Percentiles rank a stretch among this genome's conserved stretches.
Conservation (phyloP, 352 stramenopile genomes). For the Pythium oligandrum region DNA sequence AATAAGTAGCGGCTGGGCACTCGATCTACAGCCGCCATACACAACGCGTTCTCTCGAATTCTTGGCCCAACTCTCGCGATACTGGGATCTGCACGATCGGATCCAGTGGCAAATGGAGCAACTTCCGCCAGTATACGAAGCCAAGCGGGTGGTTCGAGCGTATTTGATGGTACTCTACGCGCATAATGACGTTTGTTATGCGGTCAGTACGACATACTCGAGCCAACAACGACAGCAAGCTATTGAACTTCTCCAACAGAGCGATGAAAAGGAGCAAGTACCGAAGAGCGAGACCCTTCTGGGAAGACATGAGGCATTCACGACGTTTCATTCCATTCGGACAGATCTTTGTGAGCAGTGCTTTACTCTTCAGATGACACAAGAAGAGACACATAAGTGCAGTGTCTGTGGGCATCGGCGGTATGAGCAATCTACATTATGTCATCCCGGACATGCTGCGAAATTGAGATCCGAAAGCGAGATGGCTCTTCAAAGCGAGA, state of each 20-base stretch:
- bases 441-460: no score
- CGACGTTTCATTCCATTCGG: slow-evolving; percentile 38
- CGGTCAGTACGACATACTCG: slow-evolving; percentile 23
- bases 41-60: slow-evolving; percentile 25
- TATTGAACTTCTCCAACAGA: slow-evolving; percentile 16
- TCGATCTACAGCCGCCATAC: slow-evolving; percentile 32
- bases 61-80: slow-evolving; percentile 26
- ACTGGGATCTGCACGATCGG: slow-evolving; percentile 23
- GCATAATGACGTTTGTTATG: slow-evolving; percentile 22
- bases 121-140: slow-evolving; percentile 28
- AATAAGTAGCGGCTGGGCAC: slow-evolving; percentile 2
- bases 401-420: slow-evolving; percentile 22
- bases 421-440: slow-evolving; percentile 26
- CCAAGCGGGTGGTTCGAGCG: slow-evolving; percentile 22
- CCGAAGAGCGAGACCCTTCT: not conserved
- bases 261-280: slow-evolving; percentile 14
- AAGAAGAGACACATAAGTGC: not conserved
- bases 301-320: slow-evolving; percentile 17
- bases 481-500: not conserved
- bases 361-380: slow-evolving; percentile 16
- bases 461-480: no score
- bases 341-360: slow-evolving; percentile 47
- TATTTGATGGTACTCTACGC: slow-evolving; percentile 33
- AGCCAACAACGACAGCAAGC: slow-evolving; percentile 20
- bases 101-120: slow-evolving; percentile 21